These are phyloP conservation scores for Cerrena zonata DNA, from an alignment of 1,284 basidiomycete genomes.

Conservation along the genomic window DNA sequence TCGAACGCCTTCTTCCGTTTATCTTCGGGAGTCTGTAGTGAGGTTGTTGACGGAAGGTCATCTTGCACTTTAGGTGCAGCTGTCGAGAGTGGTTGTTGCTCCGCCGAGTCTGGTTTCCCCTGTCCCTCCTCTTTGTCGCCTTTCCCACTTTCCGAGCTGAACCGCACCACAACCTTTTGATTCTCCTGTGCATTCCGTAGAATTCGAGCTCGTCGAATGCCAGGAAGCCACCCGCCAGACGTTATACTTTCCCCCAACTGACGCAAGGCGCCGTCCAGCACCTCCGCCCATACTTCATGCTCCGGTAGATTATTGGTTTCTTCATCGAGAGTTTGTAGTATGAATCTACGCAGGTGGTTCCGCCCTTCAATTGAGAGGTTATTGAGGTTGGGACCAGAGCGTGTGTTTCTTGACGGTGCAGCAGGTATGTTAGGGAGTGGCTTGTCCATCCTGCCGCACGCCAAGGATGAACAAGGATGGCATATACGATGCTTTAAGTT, in stretches of 20 bases:
- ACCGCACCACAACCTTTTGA: slow-evolving; percentile 14
- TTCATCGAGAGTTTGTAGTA: slow-evolving; percentile 21
- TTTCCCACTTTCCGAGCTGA: slow-evolving; percentile 9
- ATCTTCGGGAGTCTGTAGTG: slow-evolving; percentile 4
- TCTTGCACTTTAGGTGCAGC: background rate
- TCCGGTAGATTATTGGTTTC: slow-evolving; percentile 15
- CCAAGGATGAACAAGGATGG: background rate
- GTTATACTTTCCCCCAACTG: slow-evolving; percentile 22
- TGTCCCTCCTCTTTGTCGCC: slow-evolving; percentile 12
- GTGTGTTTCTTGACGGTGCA: slow-evolving; percentile 1
- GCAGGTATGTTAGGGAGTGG: slow-evolving; percentile 25
- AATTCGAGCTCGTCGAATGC: slow-evolving; percentile 20
- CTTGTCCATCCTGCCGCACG: slow-evolving; percentile 19
- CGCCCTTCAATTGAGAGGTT: slow-evolving; percentile 20
- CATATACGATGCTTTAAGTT: background rate
- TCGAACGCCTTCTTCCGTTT: slow-evolving; percentile 12
- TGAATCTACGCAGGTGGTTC: slow-evolving; percentile 22
- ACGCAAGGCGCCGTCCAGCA: slow-evolving; percentile 18
- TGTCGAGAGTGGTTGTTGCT: background rate
- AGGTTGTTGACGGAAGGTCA: background rate
- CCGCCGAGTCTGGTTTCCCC: background rate
- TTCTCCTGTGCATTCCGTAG: slow-evolving; percentile 12
- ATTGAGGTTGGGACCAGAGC: slow-evolving; percentile 1
- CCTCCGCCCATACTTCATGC: slow-evolving; percentile 22
- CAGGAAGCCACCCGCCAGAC: slow-evolving; percentile 26